These are phyloP conservation scores for Kwoniella sp. DNA, from an alignment of 768 basidiomycete species.

Conservation along the genomic window DNA sequence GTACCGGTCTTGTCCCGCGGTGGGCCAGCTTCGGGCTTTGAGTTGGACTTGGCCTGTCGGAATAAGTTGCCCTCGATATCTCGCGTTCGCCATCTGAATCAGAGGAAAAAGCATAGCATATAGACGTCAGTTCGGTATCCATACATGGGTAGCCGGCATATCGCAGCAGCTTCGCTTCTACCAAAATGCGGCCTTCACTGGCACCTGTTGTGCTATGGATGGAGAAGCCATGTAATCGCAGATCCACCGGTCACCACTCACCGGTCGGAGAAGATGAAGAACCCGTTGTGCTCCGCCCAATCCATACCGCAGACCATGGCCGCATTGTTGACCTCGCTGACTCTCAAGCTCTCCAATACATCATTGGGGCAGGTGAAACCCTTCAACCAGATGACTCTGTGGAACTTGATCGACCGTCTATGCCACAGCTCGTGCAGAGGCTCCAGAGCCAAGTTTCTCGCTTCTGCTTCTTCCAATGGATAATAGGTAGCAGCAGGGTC, in stretches of 20 bases:
- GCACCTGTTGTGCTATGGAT: no score
- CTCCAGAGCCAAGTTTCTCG: constrained; percentile 87
- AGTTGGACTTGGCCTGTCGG: constrained; percentile 91
- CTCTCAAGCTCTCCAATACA: constrained; percentile 90
- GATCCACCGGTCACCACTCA: no score
- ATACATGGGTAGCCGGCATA: no score
- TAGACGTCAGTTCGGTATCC: no score
- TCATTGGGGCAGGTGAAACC: constrained; percentile 99
- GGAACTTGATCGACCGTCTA: constrained; percentile 78
- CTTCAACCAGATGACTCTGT: constrained; percentile 93
- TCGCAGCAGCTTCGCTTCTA: no score
- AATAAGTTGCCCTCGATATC: constrained; percentile 99
- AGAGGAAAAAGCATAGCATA: background rate
- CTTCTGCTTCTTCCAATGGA: constrained; percentile 91
- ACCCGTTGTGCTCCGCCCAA: constrained; percentile 96
- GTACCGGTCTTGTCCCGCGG: constrained; percentile 84
- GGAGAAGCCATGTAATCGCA: no score
- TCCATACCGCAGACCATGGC: constrained; percentile 99
- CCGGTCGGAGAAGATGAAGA: constrained; percentile 98
- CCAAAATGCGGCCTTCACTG: no score
- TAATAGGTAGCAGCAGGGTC: constrained; percentile 90
- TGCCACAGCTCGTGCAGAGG: constrained; percentile 80
- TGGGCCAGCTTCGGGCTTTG: constrained; percentile 85
- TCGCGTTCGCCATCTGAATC: constrained; percentile 84
- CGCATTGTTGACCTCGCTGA: constrained; percentile 85